A percentile compares a stretch with the other conserved stretches of the same genome.
These are phyloP conservation scores for Rachicladosporium sp. DNA, from an alignment of 2,329 filamentous ascomycete species.

Conservation along the genomic window DNA sequence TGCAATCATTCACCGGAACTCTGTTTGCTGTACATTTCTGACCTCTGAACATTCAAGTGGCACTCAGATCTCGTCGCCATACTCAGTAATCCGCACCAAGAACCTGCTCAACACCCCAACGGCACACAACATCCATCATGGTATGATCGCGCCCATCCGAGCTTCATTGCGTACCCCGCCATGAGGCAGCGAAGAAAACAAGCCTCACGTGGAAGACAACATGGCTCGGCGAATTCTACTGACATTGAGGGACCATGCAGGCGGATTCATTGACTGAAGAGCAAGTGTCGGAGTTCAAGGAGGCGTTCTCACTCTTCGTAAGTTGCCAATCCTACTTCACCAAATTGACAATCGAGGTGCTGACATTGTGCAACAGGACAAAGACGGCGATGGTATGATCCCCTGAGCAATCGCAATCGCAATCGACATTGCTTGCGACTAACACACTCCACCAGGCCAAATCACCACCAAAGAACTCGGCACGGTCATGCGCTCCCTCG, in stretches of 20 bases:
- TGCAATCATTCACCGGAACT: no score
- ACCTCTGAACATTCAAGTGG: no score
- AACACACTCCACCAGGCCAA: constrained; percentile 33
- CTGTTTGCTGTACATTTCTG: no score
- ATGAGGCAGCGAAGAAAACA: constrained; percentile 5
- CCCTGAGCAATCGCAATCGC: no score
- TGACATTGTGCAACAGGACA: constrained; percentile 37
- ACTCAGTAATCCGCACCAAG: no score
- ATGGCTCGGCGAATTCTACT: constrained; percentile 4
- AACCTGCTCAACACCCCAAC: not conserved
- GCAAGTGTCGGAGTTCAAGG: constrained; percentile 99
- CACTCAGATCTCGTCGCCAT: no score
- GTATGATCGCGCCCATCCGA: constrained; percentile 10
- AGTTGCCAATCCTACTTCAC: constrained; percentile 34
- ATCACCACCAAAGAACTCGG: constrained; percentile 53
- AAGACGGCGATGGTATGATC: constrained; percentile 47
- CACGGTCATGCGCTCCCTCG: constrained; percentile 51
- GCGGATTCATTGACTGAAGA: constrained; percentile 98
- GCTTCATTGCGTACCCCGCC: constrained; percentile 13
- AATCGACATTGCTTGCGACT: no score
- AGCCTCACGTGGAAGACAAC: constrained; percentile 2
- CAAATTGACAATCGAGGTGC: constrained; percentile 8
- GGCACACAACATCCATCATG: constrained; percentile 11
- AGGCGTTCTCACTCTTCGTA: constrained; percentile 99
- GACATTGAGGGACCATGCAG: constrained; percentile 36